Conservation (phyloP, 179 eudicot species). For the Nepenthes alata region DNA sequence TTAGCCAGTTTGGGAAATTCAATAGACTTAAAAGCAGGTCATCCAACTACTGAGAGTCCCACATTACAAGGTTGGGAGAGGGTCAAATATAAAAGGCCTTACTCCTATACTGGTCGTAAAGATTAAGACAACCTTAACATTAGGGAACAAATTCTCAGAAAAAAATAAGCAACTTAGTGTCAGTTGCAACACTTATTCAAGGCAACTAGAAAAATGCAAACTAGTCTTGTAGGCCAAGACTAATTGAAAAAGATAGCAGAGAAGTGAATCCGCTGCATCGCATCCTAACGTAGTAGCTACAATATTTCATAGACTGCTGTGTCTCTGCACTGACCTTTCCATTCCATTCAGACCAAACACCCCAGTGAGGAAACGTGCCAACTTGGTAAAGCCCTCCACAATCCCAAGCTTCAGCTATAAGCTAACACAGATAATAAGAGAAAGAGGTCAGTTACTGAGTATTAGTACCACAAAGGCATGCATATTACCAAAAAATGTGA, state of each 20-base stretch:
- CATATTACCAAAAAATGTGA: no score
- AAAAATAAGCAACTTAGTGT: no score
- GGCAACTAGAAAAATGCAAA: no score
- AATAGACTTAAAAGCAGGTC: no score
- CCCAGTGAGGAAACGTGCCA: slow-evolving; percentile 93
- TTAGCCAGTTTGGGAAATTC: background rate
- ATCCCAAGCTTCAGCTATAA: slow-evolving; percentile 99
- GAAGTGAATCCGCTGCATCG: background rate
- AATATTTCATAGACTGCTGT: background rate
- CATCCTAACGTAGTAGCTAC: background rate
- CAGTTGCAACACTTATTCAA: no score
- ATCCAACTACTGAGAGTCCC: no score
- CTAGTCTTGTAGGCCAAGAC: no score
- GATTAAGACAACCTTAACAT: no score
- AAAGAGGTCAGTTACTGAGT: background rate
- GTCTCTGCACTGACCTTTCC: slow-evolving; percentile 57
- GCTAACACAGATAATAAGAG: slow-evolving; percentile 27
- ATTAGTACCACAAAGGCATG: background rate
- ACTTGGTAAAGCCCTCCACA: slow-evolving; percentile 99
- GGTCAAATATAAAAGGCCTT: no score
- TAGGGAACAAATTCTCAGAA: no score
- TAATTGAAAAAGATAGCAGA: background rate
- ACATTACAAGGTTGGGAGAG: no score
- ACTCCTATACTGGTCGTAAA: no score
- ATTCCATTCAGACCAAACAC: slow-evolving; percentile 99